Evolutionary conservation across 2,329 filamentous ascomycete species (phyloP), one percentile per base, ranked within the genome.

Genomic region (Penicillium sp.): DNA sequence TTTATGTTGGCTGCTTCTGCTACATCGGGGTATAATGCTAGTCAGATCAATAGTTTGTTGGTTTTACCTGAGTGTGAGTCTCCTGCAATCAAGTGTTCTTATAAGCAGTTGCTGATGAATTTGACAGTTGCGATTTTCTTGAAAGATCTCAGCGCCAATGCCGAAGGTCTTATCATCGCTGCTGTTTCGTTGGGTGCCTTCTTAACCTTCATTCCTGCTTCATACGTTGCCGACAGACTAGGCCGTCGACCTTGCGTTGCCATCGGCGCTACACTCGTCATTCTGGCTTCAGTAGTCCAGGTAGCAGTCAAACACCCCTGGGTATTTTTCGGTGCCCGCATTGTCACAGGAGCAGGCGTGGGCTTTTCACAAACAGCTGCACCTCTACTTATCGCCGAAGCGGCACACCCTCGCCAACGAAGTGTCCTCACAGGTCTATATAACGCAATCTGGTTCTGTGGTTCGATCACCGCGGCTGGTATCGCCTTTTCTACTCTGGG

Each of bases 191-290:
- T 66, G 3, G 64, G 64, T 9, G 53, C 64, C 7, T 66, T 66
- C 37, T 49, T 64, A 31, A 22, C 64, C 6, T 66, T 66, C n/a
- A 63, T 66, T 11, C 64, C 64, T 21, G 64, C 54, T 31, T 64
- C 64, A 16, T 65, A 65, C 31, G 58, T 63, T 21, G 63, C 77
- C 37, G 80, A 82, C 56, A 78, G 74, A 71, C 70, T 75, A 9
- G 80, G 80, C 1, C 72, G 79, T 21, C 75, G 71, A 4, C 69
- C 71, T 55, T 74, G 76, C 19, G 76, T 82, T 26, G 77, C 75
- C 56, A 71, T 79, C 39, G 80, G 74, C 1, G 71, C 73, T 13
- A 33, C 60, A 4, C 49, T 70, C 4, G 68, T 71, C 37, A 68
- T 71, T 24, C 48, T 66, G 4, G 68, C 66, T 16, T 63, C 68